These are phyloP conservation scores for Excoecaria cochinchinensis DNA, from an alignment of 345 rosid species.

Conservation along the genomic window DNA sequence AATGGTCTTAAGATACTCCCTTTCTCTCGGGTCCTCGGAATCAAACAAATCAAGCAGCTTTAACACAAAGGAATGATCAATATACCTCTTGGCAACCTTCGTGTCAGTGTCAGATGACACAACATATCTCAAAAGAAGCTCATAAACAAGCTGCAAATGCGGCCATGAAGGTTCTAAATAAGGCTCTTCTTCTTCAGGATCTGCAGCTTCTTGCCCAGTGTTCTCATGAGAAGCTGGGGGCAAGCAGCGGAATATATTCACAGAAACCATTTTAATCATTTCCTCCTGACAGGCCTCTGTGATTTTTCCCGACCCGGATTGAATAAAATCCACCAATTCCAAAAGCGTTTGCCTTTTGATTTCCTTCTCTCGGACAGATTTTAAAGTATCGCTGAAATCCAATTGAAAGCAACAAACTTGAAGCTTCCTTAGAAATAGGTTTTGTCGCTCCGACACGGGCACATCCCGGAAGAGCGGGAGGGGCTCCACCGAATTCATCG, in stretches of 20 bases:
- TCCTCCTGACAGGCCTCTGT: conserved; percentile 73
- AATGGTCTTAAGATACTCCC: conserved; percentile 81
- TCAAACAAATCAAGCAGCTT: conserved; percentile 80
- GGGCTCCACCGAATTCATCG: conserved; percentile 61
- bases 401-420: conserved; percentile 77
- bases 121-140: conserved; percentile 65
- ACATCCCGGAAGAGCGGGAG: conserved; percentile 68
- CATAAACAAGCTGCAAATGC: conserved; percentile 84
- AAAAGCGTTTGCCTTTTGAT: conserved; percentile 73
- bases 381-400: conserved; percentile 60
- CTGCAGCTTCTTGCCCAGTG: conserved; percentile 68
- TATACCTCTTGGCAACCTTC: conserved; percentile 70
- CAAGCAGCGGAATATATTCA: conserved; percentile 65
- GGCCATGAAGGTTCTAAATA: conserved; percentile 89
- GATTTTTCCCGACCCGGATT: conserved; percentile 70
- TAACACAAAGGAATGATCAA: conserved; percentile 73
- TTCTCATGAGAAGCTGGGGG: conserved; percentile 80
- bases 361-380: conserved; percentile 68
- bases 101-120: conserved; percentile 81
- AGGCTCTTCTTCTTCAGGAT: conserved; percentile 86
- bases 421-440: conserved; percentile 60
- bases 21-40: conserved; percentile 77
- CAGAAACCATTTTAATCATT: conserved; percentile 68
- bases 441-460: conserved; percentile 58
- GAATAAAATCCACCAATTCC: conserved; percentile 77